Conservation (phyloP, 2,329 filamentous ascomycete species). For the Davidsoniella neocaledoniae region DNA sequence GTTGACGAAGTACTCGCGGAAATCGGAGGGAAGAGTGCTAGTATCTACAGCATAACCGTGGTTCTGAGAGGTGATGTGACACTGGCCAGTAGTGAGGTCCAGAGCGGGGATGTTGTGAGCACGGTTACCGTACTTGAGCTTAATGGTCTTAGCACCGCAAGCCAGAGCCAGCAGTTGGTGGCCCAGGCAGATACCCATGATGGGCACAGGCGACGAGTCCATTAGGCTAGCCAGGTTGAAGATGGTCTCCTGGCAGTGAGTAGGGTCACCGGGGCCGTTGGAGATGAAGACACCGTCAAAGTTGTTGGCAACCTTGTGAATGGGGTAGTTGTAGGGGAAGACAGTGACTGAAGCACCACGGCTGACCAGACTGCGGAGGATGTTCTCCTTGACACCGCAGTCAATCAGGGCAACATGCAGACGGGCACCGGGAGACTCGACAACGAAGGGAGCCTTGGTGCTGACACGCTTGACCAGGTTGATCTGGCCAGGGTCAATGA, state of each 20-base stretch:
- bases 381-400: slow-evolving; percentile 99
- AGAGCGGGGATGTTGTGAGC: slow-evolving; percentile 96
- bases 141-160: slow-evolving; percentile 75
- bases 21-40: slow-evolving; percentile 63
- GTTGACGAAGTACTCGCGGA: slow-evolving; percentile 98
- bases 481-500: slow-evolving; percentile 86
- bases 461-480: slow-evolving; percentile 92
- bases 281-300: slow-evolving; percentile 98
- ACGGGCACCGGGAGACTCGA: slow-evolving; percentile 66
- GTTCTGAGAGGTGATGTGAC: slow-evolving; percentile 98
- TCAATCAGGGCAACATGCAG: slow-evolving; percentile 91
- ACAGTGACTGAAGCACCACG: slow-evolving; percentile 85
- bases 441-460: slow-evolving; percentile 95
- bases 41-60: slow-evolving; percentile 93
- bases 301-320: slow-evolving; percentile 95
- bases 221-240: slow-evolving; percentile 85
- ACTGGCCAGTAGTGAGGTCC: slow-evolving; percentile 86
- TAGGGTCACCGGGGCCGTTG: slow-evolving; percentile 95
- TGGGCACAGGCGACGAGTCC: slow-evolving; percentile 74
- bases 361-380: slow-evolving; percentile 80
- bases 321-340: slow-evolving; percentile 92
- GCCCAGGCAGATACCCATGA: slow-evolving; percentile 96
- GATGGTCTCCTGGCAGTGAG: slow-evolving; percentile 85
- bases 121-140: slow-evolving; percentile 98
- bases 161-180: slow-evolving; percentile 91